A percentile compares a stretch with the other conserved stretches of the same genome.
Evolutionary conservation across 805 yeast species (phyloP).

Genomic region (Yarrowia hollandica): DNA sequence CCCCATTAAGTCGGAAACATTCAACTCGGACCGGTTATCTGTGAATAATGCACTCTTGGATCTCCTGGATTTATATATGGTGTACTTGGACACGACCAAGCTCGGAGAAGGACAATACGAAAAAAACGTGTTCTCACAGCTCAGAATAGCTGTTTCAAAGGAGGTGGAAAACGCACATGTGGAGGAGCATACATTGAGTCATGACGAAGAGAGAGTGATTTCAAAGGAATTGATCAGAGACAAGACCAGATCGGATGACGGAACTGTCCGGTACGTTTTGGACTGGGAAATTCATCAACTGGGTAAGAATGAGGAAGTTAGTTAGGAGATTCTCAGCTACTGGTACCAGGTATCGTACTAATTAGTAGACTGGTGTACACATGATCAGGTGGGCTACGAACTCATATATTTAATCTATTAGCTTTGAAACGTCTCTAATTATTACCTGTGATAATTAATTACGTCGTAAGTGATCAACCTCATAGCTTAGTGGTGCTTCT

Average conservation of each 20-base stretch:
- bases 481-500: no score
- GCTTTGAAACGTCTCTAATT: no score
- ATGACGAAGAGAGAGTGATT: background rate
- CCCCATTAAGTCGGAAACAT: slow-evolving; percentile 39
- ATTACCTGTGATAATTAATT: no score
- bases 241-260: slow-evolving; percentile 39
- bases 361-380: no score
- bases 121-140: slow-evolving; percentile 13
- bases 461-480: no score
- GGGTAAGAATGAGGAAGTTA: slow-evolving; percentile 31
- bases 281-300: slow-evolving; percentile 38
- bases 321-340: background rate
- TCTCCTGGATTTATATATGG: slow-evolving; percentile 60
- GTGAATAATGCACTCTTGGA: slow-evolving; percentile 55
- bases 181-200: slow-evolving; percentile 42
- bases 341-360: no score
- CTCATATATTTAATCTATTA: no score
- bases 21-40: slow-evolving; percentile 35
- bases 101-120: slow-evolving; percentile 42
- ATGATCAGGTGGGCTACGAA: no score
- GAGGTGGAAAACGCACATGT: slow-evolving; percentile 46
- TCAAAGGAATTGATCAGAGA: slow-evolving; percentile 14
- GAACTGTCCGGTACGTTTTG: slow-evolving; percentile 40
- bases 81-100: slow-evolving; percentile 53
- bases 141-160: slow-evolving; percentile 20